phyloP scores from a whole-genome alignment of 345 rosid species.

The Citropsis articulata region DNA sequence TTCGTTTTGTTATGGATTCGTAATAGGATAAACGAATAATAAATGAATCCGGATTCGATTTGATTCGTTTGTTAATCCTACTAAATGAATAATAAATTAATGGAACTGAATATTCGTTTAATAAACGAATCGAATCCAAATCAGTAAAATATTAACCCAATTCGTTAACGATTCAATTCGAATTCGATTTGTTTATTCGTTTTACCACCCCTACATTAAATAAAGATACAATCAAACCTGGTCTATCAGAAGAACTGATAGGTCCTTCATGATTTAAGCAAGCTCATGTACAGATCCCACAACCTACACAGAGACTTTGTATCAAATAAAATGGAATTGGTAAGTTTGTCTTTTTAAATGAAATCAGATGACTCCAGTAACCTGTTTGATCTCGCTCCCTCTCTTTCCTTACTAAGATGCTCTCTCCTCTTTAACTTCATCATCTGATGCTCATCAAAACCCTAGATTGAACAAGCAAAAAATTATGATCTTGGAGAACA shows the following conservation, averaged over 20 bases:
- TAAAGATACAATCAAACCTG: constrained; percentile 50
- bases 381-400: constrained; percentile 94
- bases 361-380: constrained; percentile 16
- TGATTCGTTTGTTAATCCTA: no score
- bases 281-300: no score
- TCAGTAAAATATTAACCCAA: no score
- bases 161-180: no score
- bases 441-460: constrained; percentile 72
- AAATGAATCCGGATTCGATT: no score
- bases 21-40: no score
- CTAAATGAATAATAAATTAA: no score
- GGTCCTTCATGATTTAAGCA: constrained; percentile 89
- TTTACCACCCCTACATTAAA: no score
- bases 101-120: no score
- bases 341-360: not conserved
- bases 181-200: no score
- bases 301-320: constrained; percentile 41
- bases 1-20: no score
- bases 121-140: no score
- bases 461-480: constrained; percentile 5
- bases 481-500: not conserved
- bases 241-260: constrained; percentile 89
- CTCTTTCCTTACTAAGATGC: constrained; percentile 74
- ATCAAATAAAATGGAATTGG: not conserved
- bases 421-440: constrained; percentile 73